Conservation (phyloP, 495 filamentous ascomycete species). For the Antarctomyces pellizariae region DNA sequence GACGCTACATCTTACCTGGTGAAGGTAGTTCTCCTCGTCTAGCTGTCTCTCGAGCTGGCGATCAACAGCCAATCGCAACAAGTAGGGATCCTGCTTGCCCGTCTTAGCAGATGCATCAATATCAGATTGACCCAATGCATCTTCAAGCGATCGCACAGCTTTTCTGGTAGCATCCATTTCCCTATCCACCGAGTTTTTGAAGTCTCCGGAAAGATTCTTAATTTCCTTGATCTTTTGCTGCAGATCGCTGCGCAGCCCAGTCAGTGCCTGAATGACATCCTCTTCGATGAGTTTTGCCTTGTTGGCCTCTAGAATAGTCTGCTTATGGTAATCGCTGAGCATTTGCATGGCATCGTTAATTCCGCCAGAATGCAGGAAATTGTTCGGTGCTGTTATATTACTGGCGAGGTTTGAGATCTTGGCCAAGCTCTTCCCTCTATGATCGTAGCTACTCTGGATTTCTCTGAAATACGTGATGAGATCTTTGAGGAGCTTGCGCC, state of each 20-base stretch:
- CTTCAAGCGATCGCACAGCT: constrained; percentile 55
- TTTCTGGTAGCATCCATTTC: constrained; percentile 47
- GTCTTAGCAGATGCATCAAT: constrained; percentile 47
- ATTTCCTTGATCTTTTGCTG: constrained; percentile 96
- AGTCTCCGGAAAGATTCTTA: constrained; percentile 73
- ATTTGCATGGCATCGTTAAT: constrained; percentile 69
- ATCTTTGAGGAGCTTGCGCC: constrained; percentile 89
- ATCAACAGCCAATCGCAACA: constrained; percentile 65
- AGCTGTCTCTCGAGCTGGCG: constrained; percentile 76
- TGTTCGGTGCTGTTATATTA: constrained; percentile 45
- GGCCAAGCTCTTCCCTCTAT: constrained; percentile 54
- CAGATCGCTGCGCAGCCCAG: constrained; percentile 65
- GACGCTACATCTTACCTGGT: constrained; percentile 33
- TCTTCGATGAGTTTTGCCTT: constrained; percentile 78
- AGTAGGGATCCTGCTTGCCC: constrained; percentile 79
- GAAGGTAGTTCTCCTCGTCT: constrained; percentile 91
- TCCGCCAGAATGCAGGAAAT: constrained; percentile 56
- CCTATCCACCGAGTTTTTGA: constrained; percentile 73
- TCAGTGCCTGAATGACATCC: constrained; percentile 72
- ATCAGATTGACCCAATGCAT: constrained; percentile 54
- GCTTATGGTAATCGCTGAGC: constrained; percentile 60
- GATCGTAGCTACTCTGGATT: constrained; percentile 75
- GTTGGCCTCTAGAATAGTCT: constrained; percentile 56
- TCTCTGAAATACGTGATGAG: constrained; percentile 88
- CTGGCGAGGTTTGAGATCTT: constrained; percentile 70